Evolutionary conservation across 208 protist genomes (phyloP).

Genomic region (Wallacemonas rigidus): DNA sequence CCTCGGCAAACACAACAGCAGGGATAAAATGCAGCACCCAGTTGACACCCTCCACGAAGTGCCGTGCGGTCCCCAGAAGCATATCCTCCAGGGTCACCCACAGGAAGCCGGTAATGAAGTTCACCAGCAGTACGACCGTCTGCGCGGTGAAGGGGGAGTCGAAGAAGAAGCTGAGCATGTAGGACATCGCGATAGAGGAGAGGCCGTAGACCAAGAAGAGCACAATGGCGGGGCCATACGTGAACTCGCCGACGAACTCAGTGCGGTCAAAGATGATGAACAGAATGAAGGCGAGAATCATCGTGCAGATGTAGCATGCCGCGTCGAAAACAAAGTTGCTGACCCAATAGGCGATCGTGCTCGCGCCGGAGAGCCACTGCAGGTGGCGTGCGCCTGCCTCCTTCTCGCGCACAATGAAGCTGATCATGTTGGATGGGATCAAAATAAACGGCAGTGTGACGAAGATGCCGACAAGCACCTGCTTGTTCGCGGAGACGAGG

Average conservation of each 20-base stretch:
- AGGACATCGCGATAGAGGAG: constrained; percentile 67
- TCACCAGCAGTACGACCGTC: constrained; percentile 77
- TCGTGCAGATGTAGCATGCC: constrained; percentile 59
- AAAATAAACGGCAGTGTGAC: constrained; percentile 82
- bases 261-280: constrained; percentile 70
- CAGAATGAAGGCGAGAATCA: constrained; percentile 60
- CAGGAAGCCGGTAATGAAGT: constrained; percentile 82
- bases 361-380: constrained; percentile 82
- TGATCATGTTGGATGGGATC: constrained; percentile 78
- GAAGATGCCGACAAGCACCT: constrained; percentile 76
- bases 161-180: constrained; percentile 86
- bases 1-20: constrained; percentile 75
- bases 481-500: constrained; percentile 48
- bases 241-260: constrained; percentile 66
- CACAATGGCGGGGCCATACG: constrained; percentile 45
- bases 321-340: constrained; percentile 82
- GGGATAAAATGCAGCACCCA: constrained; percentile 69
- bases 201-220: constrained; percentile 79
- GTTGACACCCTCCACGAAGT: constrained; percentile 51
- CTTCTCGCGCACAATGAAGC: constrained; percentile 81
- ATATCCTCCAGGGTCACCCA: constrained; percentile 78
- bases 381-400: constrained; percentile 74
- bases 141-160: constrained; percentile 69
- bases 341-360: constrained; percentile 71
- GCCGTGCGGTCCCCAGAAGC: constrained; percentile 40